Conservation (phyloP, 306 rosid genomes). For the Begonia fuchsioides region DNA sequence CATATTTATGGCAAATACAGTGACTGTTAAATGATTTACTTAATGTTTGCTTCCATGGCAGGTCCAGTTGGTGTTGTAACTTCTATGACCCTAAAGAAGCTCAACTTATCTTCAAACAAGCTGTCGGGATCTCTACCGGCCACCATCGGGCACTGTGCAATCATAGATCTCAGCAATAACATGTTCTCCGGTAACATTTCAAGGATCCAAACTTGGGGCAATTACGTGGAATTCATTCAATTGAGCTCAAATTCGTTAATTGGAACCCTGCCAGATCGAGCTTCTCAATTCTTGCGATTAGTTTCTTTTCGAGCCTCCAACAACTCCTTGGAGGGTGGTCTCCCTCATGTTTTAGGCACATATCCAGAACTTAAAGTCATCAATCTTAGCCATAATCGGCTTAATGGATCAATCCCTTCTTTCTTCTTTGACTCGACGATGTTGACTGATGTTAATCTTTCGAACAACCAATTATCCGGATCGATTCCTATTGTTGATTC, state of each 20-base stretch:
- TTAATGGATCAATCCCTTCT: conserved; percentile 47
- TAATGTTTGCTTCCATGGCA: conserved; percentile 20
- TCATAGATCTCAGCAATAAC: conserved; percentile 61
- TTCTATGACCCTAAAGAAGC: conserved; percentile 55
- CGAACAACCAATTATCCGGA: conserved; percentile 51
- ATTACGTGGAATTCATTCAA: conserved; percentile 56
- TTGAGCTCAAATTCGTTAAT: conserved; percentile 44
- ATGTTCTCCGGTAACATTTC: conserved; percentile 44
- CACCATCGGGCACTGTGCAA: conserved; percentile 42
- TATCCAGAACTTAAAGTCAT: conserved; percentile 49
- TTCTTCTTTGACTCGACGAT: conserved; percentile 38
- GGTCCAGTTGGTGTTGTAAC: conserved; percentile 62
- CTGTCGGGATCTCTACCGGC: conserved; percentile 61
- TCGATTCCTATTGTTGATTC: conserved; percentile 26
- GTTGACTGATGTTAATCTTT: conserved; percentile 45
- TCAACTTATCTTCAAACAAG: conserved; percentile 61
- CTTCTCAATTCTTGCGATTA: conserved; percentile 49
- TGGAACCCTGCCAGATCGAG: conserved; percentile 40
- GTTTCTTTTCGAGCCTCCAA: conserved; percentile 37
- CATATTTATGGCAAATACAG: too few relatives aligned
- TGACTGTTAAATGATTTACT: not conserved
- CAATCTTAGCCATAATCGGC: conserved; percentile 54
- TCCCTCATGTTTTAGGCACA: conserved; percentile 46
- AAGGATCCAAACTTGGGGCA: conserved; percentile 60
- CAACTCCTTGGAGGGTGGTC: conserved; percentile 53